phyloP scores from a whole-genome alignment of 345 rosid species.

The Cardamine resedifolia region DNA sequence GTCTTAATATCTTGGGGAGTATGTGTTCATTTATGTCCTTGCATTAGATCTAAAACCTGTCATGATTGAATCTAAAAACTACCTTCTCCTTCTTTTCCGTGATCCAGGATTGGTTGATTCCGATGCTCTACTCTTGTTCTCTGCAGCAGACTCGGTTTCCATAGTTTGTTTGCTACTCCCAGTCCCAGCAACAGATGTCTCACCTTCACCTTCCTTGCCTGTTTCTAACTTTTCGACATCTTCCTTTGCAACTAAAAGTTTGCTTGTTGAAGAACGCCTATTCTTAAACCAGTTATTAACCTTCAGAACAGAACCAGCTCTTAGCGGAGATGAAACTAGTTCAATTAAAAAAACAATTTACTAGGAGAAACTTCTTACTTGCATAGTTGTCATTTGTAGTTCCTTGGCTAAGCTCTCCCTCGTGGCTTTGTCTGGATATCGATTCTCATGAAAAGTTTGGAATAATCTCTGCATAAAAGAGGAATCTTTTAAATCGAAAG shows the following conservation, averaged over 20 bases:
- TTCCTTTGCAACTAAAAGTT: conserved; percentile 30
- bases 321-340: neutral
- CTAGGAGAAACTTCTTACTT: conserved; percentile 46
- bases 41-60: conserved; percentile 1
- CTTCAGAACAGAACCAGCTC: conserved; percentile 41
- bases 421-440: conserved; percentile 62
- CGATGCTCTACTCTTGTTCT: conserved; percentile 1
- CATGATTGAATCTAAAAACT: conserved; percentile 6
- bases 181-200: conserved; percentile 26
- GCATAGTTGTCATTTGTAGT: conserved; percentile 55
- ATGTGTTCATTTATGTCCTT: neutral
- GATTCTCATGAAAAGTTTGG: conserved; percentile 58
- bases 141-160: conserved; percentile 22
- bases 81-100: conserved; percentile 35
- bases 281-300: conserved; percentile 83
- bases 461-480: conserved; percentile 53
- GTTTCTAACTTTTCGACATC: conserved; percentile 8
- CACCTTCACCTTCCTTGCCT: conserved; percentile 7
- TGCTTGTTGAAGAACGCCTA: conserved; percentile 50
- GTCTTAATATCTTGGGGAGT: neutral
- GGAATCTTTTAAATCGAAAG: neutral
- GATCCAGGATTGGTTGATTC: conserved; percentile 24
- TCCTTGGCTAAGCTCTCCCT: conserved; percentile 66
- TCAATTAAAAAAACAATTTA: neutral
- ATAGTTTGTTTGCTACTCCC: conserved; percentile 25